Evolutionary conservation across 2,329 filamentous ascomycete species (phyloP), one percentile per base, ranked within the genome.

Genomic region (Clonostachys byssicola): DNA sequence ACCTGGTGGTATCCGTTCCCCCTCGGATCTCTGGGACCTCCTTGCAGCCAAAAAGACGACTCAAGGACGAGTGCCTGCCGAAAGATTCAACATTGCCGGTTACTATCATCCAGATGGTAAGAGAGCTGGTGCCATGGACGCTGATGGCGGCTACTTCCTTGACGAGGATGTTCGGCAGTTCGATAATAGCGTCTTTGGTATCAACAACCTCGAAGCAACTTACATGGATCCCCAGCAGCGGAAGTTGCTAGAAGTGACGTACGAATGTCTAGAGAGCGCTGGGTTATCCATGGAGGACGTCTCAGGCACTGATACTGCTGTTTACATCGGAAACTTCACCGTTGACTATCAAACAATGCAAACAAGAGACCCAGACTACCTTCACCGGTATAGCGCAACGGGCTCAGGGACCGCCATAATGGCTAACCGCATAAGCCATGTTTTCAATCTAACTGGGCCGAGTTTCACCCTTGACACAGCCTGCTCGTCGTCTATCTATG

Each of bases 401-500:
- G 50, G 47, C 8, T 36, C 23, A 12, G 45, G 16, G 5, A 40
- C 41, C 3, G 36, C 14, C 42, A 49, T 50, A 12, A 30, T 52
- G 38, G 34, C 48, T n/a, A 52, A 52, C 46, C 48, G 50, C 14
- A 36, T 52, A 16, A 44, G 36, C 41, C 49, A 52, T 36, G 35
- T 47, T 14, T 47, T 52, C 30, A 47, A 52, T 30, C 46, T 52
- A 13, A 35, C 44, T 4, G 50, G 50, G 3, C 45, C 48, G 4
- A 49, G 47, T 17, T 45, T 20, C 12, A 72, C 70, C 4, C 63
- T 75, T 12, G 69, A 75, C 42, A 74, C 71, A 20, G 72, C 67
- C 20, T 75, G 72, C 54, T 74, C 71, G n/a, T 66, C 66, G 2
- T 66, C 67, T 16, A 46, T 74, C 23, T 63, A 70, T 5, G 66